Evolutionary conservation across 805 yeast species (phyloP).

Genomic region (Kregervanrija pseudodelftensis): DNA sequence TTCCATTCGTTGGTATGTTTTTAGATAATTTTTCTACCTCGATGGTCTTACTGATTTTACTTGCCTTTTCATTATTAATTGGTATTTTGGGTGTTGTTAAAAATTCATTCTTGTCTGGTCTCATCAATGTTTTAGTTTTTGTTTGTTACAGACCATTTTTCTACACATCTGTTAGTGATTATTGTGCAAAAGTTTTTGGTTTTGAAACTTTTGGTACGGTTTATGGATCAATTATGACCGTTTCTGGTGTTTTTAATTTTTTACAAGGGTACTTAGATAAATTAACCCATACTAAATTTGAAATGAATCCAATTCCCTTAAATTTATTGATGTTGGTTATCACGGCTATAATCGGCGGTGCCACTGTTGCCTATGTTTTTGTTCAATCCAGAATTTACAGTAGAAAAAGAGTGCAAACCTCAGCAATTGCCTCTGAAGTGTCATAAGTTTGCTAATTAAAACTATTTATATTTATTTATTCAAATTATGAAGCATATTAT

Average conservation of each 20-base stretch:
- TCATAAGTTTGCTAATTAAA: too few relatives aligned
- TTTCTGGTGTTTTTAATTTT: constrained; percentile 45
- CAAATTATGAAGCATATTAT: neutral
- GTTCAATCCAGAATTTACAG: constrained; percentile 22
- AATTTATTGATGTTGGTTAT: constrained; percentile 32
- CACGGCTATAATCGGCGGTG: constrained; percentile 38
- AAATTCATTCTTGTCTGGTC: constrained; percentile 31
- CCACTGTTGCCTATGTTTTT: constrained; percentile 34
- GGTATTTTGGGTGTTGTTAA: constrained; percentile 44
- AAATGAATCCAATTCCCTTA: constrained; percentile 50
- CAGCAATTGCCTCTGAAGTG: too few relatives aligned
- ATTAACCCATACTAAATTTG: constrained; percentile 42
- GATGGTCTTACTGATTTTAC: constrained; percentile 33
- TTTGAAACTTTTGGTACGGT: constrained; percentile 54
- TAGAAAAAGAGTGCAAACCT: neutral
- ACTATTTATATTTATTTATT: neutral
- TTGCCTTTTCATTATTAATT: constrained; percentile 35
- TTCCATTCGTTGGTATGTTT: constrained; percentile 47
- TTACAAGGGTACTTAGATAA: constrained; percentile 40
- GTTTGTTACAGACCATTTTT: constrained; percentile 52
- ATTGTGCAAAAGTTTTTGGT: constrained; percentile 59
- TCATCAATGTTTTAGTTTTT: constrained; percentile 39
- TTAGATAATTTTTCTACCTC: constrained; percentile 44
- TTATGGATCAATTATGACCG: constrained; percentile 49
- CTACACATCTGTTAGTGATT: constrained; percentile 50